Conservation (phyloP, 805 yeast genomes). For the Pichia ethanolica region DNA sequence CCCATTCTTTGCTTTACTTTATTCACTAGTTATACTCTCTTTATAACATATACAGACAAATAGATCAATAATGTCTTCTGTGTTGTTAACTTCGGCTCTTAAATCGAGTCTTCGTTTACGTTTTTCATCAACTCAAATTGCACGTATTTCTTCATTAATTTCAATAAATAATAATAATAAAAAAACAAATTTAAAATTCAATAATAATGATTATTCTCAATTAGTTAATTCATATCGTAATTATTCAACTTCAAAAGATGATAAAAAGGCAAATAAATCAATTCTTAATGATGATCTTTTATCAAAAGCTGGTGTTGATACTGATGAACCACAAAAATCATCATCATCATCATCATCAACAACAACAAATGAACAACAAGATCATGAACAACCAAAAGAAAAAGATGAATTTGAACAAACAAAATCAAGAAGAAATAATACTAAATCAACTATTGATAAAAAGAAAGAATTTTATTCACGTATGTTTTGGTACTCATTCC, state of each 20-base stretch:
- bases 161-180: too few relatives aligned
- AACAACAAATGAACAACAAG: constrained; percentile 1
- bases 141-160: too few relatives aligned
- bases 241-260: constrained; percentile 19
- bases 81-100: neutral
- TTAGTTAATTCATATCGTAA: constrained; percentile 7
- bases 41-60: too few relatives aligned
- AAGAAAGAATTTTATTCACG: constrained; percentile 80
- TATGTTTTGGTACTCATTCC: constrained; percentile 54
- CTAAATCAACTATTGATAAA: constrained; percentile 61
- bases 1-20: too few relatives aligned
- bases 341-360: neutral
- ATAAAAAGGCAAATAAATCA: constrained; percentile 32
- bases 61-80: too few relatives aligned
- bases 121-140: neutral
- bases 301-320: constrained; percentile 77
- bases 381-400: constrained; percentile 1
- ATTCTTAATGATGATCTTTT: constrained; percentile 76
- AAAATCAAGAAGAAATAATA: constrained; percentile 44
- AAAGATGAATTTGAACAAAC: constrained; percentile 29
- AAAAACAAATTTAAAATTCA: too few relatives aligned
- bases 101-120: neutral
- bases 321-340: constrained; percentile 24
- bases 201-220: neutral
- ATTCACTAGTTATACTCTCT: too few relatives aligned